Conservation (phyloP, 306 rosid species). For the Vigna mungo region DNA sequence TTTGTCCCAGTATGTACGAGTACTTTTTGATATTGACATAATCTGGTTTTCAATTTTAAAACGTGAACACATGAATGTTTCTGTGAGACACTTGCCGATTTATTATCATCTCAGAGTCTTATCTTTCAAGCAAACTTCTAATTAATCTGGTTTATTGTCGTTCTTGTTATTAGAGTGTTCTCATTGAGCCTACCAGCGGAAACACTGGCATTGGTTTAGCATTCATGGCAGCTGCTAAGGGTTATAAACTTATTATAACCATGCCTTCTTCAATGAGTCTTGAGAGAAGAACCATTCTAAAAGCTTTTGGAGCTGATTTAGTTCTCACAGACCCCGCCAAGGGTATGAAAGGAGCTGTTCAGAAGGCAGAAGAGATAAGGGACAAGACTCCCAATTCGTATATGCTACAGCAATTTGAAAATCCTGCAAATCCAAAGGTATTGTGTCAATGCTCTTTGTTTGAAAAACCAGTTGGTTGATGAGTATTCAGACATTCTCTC, state of each 20-base stretch:
- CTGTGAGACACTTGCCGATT: background rate
- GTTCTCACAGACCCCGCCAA: conserved; percentile 89
- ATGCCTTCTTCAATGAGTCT: conserved; percentile 97
- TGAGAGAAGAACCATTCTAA: conserved; percentile 86
- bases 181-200: conserved; percentile 91
- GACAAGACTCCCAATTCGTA: conserved; percentile 81
- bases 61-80: conserved; percentile 9
- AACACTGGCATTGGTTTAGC: conserved; percentile 95
- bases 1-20: conserved; percentile 6
- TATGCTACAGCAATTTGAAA: conserved; percentile 90
- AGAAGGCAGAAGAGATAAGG: conserved; percentile 82
- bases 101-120: background rate
- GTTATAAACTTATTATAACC: conserved; percentile 79
- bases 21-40: background rate
- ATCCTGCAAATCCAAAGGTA: conserved; percentile 94
- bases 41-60: conserved; percentile 14
- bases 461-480: conserved; percentile 16
- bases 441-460: conserved; percentile 15
- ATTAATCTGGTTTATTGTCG: conserved; percentile 25
- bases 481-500: conserved; percentile 13
- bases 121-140: background rate
- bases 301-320: conserved; percentile 89
- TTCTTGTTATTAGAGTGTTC: conserved; percentile 66
- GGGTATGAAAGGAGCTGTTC: conserved; percentile 92
- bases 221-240: conserved; percentile 94